Conservation (phyloP, 768 basidiomycete genomes). For the Tylopilus intermedius region DNA sequence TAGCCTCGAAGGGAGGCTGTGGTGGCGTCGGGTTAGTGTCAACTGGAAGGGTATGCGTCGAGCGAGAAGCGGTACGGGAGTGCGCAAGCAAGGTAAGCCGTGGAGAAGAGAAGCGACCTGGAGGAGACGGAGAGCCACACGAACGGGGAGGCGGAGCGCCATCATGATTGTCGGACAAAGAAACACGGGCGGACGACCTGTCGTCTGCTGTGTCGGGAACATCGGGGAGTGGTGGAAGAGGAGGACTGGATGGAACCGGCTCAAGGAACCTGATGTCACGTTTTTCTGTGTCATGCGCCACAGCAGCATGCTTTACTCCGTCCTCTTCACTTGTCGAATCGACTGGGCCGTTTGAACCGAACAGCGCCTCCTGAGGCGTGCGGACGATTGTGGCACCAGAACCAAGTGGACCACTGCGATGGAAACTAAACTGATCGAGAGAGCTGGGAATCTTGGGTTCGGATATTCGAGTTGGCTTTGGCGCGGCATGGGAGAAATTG, state of each 20-base stretch:
- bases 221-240: constrained; percentile 50
- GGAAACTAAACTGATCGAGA: constrained; percentile 26
- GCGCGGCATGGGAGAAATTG: constrained; percentile 26
- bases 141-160: constrained; percentile 27
- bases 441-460: constrained; percentile 38
- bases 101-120: constrained; percentile 36
- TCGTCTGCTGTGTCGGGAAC: background rate
- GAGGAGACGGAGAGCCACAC: constrained; percentile 26
- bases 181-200: constrained; percentile 9
- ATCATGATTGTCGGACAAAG: constrained; percentile 18
- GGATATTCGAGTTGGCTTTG: constrained; percentile 39
- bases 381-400: constrained; percentile 70
- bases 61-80: constrained; percentile 35
- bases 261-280: constrained; percentile 19
- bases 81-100: constrained; percentile 21
- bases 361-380: constrained; percentile 76
- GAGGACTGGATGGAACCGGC: constrained; percentile 38
- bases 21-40: constrained; percentile 42
- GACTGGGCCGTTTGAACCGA: constrained; percentile 19
- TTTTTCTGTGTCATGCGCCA: constrained; percentile 13
- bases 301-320: constrained; percentile 2
- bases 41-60: constrained; percentile 48
- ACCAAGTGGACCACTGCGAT: constrained; percentile 53
- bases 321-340: constrained; percentile 12
- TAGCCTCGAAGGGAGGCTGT: constrained; percentile 56